phyloP scores from a whole-genome alignment of 192 early-diverging fungal genomes.

The Ambispora gerdemannii region DNA sequence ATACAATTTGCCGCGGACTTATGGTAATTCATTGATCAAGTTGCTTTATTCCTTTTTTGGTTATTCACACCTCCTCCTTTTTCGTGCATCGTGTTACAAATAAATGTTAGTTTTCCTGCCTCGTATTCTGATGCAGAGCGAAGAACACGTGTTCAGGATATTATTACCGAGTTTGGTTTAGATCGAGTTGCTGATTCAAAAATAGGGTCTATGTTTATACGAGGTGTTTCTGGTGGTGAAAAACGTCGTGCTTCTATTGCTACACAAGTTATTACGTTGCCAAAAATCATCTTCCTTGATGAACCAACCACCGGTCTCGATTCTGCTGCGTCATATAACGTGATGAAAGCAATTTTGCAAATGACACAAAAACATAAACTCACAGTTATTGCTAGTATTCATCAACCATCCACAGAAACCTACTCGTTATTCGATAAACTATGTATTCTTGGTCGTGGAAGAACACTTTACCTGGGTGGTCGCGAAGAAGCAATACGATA shows the following conservation, averaged over 20 bases:
- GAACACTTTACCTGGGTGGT: constrained; percentile 40
- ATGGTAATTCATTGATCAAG: constrained; percentile 46
- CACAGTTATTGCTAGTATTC: constrained; percentile 45
- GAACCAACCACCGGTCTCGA: constrained; percentile 81
- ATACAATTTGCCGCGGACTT: constrained; percentile 75
- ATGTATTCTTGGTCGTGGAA: constrained; percentile 40
- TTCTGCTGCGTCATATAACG: constrained; percentile 66
- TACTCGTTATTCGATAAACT: constrained; percentile 46
- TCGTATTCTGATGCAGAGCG: constrained; percentile 48
- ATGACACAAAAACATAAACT: constrained; percentile 50
- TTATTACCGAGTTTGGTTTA: constrained; percentile 61
- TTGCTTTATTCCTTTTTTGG: not conserved
- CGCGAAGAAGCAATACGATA: constrained; percentile 34
- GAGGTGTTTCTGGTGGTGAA: constrained; percentile 66
- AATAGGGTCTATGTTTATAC: constrained; percentile 56
- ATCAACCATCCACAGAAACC: constrained; percentile 50
- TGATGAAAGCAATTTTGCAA: constrained; percentile 57
- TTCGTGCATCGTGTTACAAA: constrained; percentile 47
- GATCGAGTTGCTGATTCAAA: constrained; percentile 49
- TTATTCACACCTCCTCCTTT: not conserved
- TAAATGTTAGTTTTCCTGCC: constrained; percentile 63
- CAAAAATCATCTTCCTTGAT: constrained; percentile 75
- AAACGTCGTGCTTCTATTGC: constrained; percentile 62
- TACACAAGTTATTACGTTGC: constrained; percentile 56
- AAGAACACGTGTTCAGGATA: constrained; percentile 52